These are phyloP conservation scores for Hawksworthiomyces lignivorus DNA, from an alignment of 2,329 filamentous ascomycete species.

Conservation along the genomic window DNA sequence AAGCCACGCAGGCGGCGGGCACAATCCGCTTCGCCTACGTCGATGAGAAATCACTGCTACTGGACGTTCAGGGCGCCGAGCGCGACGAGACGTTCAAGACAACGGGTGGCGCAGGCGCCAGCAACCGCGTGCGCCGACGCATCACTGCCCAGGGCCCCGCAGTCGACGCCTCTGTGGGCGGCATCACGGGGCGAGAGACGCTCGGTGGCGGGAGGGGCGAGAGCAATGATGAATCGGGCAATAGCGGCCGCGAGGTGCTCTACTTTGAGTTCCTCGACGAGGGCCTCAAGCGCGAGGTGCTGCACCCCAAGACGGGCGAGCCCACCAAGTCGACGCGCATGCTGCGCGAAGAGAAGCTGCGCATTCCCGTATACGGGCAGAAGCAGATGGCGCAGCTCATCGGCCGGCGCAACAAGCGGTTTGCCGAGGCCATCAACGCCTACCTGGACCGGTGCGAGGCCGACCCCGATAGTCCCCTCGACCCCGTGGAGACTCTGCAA, in stretches of 20 bases:
- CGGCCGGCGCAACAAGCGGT: conserved; percentile 81
- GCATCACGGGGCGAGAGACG: conserved; percentile 41
- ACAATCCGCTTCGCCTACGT: conserved; percentile 81
- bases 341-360: conserved; percentile 69
- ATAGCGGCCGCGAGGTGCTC: conserved; percentile 51
- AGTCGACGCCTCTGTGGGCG: conserved; percentile 50
- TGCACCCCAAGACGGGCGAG: conserved; percentile 65
- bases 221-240: background rate
- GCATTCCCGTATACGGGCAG: conserved; percentile 87
- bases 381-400: conserved; percentile 86
- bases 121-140: conserved; percentile 36
- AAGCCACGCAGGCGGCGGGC: conserved; percentile 54
- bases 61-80: conserved; percentile 65
- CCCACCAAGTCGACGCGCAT: conserved; percentile 59
- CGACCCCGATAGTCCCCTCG: conserved; percentile 38
- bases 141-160: conserved; percentile 35
- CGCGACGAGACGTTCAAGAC: conserved; percentile 57
- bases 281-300: conserved; percentile 75
- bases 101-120: too few species aligned
- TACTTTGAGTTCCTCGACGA: conserved; percentile 91
- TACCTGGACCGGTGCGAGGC: conserved; percentile 66
- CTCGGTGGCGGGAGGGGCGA: conserved; percentile 23
- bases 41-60: conserved; percentile 73
- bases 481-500: conserved; percentile 60
- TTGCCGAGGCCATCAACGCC: conserved; percentile 63